Evolutionary conservation across 306 rosid species (phyloP), one percentile per base, ranked within the genome.

Genomic region (Corylus americana): DNA sequence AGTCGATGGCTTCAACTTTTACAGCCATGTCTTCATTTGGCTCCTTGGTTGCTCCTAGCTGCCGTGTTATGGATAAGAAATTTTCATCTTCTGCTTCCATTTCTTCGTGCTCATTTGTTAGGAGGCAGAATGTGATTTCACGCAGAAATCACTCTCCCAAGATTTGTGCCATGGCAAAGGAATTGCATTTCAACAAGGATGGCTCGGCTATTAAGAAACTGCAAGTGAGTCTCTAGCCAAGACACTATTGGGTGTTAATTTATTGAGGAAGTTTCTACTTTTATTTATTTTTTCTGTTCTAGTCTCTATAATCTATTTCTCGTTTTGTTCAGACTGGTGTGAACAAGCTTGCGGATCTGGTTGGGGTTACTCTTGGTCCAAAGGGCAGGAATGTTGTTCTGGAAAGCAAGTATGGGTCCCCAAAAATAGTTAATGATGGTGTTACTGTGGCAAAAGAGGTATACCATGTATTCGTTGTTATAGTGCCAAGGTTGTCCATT

Each of bases 391-490:
- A 96, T 84, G 99, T 96, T 68, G 99, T 96, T 50, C 77, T 96
- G 2, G 99, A 96, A 77, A 96, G 99, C 93, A 96, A 96, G 82
- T 96, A 96, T 77, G 99, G 99, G 71, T 96, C 99, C 27, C 99
- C 99, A 25, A 96, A 87, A 76, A 96, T 96, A 79, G 99, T 96
- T 44, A 96, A 96, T 39, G 99, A 96, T 74, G 99, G 99, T 81
- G 99, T 96, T 12, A 96, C 99, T 1, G 99, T 96, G 6, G 99
- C 99, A 0, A 96, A 74, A 84, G 99, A 96, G 99, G 99, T 95
- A 63, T 39, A 47, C 20, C 58, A 62, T 50, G 9, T 10, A 25
- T 17, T 29, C 31, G 5, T 13, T 16, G 11, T 13, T 0, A 57
- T 48, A 16, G 7, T 44, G 4, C 12, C 13, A 66, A 66, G 49